Percentiles rank a stretch among this genome's conserved stretches.
Conservation (phyloP, 163 green algal genomes). For the Scenedesmus sp. region DNA sequence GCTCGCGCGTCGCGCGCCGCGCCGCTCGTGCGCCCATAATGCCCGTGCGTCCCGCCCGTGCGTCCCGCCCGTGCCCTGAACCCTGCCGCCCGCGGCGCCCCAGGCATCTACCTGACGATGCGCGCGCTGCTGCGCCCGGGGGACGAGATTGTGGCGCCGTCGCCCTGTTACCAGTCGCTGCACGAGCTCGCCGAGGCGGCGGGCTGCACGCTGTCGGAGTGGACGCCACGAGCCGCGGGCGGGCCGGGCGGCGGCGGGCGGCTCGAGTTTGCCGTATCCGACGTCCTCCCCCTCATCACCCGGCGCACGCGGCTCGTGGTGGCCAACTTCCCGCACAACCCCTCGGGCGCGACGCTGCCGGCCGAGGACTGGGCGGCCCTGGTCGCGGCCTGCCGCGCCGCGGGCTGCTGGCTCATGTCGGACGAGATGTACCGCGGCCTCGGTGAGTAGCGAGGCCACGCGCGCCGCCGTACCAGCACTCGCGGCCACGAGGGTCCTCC, state of each 20-base stretch:
- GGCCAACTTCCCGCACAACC: slow-evolving; percentile 69
- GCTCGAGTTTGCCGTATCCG: not conserved
- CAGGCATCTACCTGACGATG: slow-evolving; percentile 71
- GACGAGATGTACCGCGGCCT: slow-evolving; percentile 72
- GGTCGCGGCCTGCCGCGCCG: not conserved
- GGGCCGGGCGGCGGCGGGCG: too few relatives aligned
- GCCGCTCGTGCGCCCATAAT: not conserved
- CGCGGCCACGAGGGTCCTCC: too few relatives aligned
- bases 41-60: too few relatives aligned
- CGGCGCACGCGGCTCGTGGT: slow-evolving; percentile 45
- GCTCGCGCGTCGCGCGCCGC: too few relatives aligned
- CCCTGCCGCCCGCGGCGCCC: too few relatives aligned
- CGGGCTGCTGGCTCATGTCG: slow-evolving; percentile 56
- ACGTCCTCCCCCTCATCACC: not conserved
- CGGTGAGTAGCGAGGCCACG: slow-evolving; percentile 1
- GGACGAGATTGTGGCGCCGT: slow-evolving; percentile 52
- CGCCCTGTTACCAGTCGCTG: slow-evolving; percentile 65
- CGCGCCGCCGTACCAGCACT: too few relatives aligned
- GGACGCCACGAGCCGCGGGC: slow-evolving; percentile 37
- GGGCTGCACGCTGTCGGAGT: slow-evolving; percentile 50
- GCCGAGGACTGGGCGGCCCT: slow-evolving; percentile 17
- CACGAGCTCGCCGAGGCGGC: slow-evolving; percentile 44
- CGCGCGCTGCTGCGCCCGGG: slow-evolving; percentile 56
- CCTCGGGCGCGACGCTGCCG: slow-evolving; percentile 34
- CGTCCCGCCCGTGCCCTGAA: too few relatives aligned